Percentiles rank a stretch among this genome's conserved stretches.
phyloP scores from a whole-genome alignment of 139 green algal genomes.

The Coccomyxa sp. region DNA sequence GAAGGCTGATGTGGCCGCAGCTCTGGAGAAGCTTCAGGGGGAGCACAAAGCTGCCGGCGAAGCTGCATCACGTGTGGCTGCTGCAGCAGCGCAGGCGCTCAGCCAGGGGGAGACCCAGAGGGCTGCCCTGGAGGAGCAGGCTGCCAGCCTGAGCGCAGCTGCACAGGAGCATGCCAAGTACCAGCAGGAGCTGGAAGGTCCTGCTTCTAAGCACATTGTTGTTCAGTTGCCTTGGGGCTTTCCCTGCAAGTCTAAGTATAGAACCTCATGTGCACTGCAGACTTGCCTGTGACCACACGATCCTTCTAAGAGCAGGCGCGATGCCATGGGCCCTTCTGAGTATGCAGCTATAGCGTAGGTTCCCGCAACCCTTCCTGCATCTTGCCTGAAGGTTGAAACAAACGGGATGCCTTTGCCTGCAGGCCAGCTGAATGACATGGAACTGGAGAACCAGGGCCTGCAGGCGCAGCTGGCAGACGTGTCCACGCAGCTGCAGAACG shows the following conservation, averaged over 20 bases:
- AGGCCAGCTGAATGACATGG: conserved; percentile 24
- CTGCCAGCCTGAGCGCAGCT: not conserved
- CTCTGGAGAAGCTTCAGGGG: not conserved
- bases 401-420: too few relatives aligned
- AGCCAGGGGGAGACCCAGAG: not conserved
- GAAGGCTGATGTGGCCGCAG: conserved; percentile 3
- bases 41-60: not conserved
- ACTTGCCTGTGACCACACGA: too few relatives aligned
- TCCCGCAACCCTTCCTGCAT: too few relatives aligned
- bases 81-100: not conserved
- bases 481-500: not conserved
- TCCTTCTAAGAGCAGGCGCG: not conserved
- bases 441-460: conserved; percentile 19
- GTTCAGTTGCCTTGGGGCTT: not conserved
- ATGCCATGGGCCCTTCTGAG: too few relatives aligned
- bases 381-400: too few relatives aligned
- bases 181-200: conserved; percentile 22
- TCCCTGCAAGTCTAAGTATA: too few relatives aligned
- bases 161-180: not conserved
- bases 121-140: not conserved
- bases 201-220: too few relatives aligned
- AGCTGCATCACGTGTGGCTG: not conserved
- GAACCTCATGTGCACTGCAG: too few relatives aligned
- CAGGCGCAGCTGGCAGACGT: conserved; percentile 3
- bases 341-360: too few relatives aligned